Percentiles rank a stretch among this genome's conserved stretches.
phyloP scores from a whole-genome alignment of 192 early-diverging fungal species.

The Coemansia guatemalensis region DNA sequence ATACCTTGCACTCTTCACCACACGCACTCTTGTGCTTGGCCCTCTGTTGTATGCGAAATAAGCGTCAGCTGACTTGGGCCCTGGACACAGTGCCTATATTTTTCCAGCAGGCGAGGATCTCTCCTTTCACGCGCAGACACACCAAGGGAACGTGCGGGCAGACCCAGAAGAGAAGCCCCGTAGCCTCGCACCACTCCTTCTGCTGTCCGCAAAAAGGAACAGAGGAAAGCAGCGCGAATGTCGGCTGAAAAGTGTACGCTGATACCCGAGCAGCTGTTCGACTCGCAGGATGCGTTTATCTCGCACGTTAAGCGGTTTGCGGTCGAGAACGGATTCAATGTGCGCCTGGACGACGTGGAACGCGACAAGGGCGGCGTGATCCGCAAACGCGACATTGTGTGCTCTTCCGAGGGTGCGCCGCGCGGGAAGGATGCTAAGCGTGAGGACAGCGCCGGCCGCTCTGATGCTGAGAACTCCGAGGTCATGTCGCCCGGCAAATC shows the following conservation, averaged over 20 bases:
- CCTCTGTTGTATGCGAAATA: too few species aligned
- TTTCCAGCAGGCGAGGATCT: too few species aligned
- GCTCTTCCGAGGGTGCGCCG: constrained; percentile 52
- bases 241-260: constrained; percentile 51
- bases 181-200: too few species aligned
- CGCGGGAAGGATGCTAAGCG: constrained; percentile 50
- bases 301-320: constrained; percentile 51
- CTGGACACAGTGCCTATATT: too few species aligned
- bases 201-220: neutral
- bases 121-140: too few species aligned
- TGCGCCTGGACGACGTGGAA: constrained; percentile 55
- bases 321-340: constrained; percentile 54
- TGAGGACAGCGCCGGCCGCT: constrained; percentile 34
- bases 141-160: too few species aligned
- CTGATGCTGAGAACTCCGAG: constrained; percentile 16
- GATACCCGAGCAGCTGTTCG: constrained; percentile 53
- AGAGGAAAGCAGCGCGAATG: constrained; percentile 14
- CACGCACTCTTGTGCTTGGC: too few species aligned
- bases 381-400: constrained; percentile 57
- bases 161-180: too few species aligned
- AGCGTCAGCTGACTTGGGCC: too few species aligned
- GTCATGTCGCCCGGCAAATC: constrained; percentile 5
- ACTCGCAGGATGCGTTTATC: constrained; percentile 52
- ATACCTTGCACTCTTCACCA: too few species aligned
- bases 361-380: constrained; percentile 53